These are phyloP conservation scores for Tinospora cordifolia DNA, from an alignment of 164 flowering plant species.

Conservation along the genomic window DNA sequence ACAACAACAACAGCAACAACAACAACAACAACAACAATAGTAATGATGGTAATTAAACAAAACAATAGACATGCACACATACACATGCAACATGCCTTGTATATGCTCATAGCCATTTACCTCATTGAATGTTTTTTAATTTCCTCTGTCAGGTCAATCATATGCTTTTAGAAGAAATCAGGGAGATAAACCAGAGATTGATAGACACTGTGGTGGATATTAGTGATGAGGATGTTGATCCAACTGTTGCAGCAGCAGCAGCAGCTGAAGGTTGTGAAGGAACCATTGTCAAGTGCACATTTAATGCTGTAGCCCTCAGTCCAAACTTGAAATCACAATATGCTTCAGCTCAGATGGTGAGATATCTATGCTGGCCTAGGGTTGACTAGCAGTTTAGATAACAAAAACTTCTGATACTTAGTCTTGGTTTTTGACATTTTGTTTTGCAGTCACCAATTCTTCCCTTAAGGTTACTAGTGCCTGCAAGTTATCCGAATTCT, in stretches of 20 bases:
- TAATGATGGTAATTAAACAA: too few species aligned
- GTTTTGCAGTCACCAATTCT: constrained; percentile 74
- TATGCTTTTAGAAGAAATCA: constrained; percentile 67
- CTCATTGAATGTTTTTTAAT: background rate
- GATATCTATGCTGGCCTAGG: constrained; percentile 14
- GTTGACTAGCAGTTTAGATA: background rate
- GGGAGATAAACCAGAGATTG: constrained; percentile 66
- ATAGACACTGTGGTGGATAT: constrained; percentile 78
- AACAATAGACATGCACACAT: too few species aligned
- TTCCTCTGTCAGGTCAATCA: constrained; percentile 52
- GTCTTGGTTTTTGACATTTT: constrained; percentile 5
- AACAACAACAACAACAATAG: too few species aligned
- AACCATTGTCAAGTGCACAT: constrained; percentile 73
- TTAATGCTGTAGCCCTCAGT: constrained; percentile 71
- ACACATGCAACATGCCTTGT: too few species aligned
- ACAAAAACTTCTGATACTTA: background rate
- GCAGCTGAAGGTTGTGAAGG: constrained; percentile 68
- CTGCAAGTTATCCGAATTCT: constrained; percentile 71
- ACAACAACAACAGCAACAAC: too few species aligned
- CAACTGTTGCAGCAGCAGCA: constrained; percentile 41
- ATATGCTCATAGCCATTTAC: background rate
- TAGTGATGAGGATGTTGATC: constrained; percentile 65
- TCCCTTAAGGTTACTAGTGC: constrained; percentile 71
- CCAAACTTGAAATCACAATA: constrained; percentile 66
- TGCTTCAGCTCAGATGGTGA: constrained; percentile 65